These are phyloP conservation scores for Auricularia sp. DNA, from an alignment of 768 basidiomycete species.

Conservation along the genomic window DNA sequence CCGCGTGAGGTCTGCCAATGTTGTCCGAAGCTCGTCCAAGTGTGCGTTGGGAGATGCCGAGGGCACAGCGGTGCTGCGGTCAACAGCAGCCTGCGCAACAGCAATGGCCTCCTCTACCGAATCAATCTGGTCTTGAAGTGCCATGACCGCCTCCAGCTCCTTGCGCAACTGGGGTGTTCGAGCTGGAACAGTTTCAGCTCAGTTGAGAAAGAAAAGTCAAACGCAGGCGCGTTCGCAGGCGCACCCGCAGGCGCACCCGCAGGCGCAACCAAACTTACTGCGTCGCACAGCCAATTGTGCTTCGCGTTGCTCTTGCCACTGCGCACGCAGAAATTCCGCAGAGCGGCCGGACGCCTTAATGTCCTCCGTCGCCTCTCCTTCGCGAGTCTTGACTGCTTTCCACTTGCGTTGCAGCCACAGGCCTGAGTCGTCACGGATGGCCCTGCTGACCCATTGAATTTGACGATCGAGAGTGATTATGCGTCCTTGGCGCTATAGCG, in stretches of 20 bases:
- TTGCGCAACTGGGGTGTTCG: constrained; percentile 18
- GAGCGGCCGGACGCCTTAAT: constrained; percentile 14
- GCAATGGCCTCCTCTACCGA: constrained; percentile 15
- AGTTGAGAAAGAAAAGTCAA: not conserved
- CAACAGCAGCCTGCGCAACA: not conserved
- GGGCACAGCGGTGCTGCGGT: not conserved
- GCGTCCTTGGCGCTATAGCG: constrained; percentile 13
- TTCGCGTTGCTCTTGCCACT: constrained; percentile 26
- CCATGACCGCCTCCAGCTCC: constrained; percentile 22
- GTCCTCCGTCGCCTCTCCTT: constrained; percentile 4
- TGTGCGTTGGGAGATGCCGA: not conserved
- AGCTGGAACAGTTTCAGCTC: not conserved
- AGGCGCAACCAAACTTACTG: constrained; percentile 15
- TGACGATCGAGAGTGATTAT: constrained; percentile 28
- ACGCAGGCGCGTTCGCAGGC: no score
- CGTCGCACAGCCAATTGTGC: constrained; percentile 20
- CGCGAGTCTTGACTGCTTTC: constrained; percentile 10
- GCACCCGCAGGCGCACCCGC: no score
- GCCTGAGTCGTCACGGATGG: constrained; percentile 21
- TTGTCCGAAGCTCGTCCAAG: constrained; percentile 14
- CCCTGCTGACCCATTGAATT: constrained; percentile 15
- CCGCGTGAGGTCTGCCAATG: constrained; percentile 13
- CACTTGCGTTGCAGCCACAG: constrained; percentile 21
- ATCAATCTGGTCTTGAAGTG: constrained; percentile 21
- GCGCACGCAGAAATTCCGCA: constrained; percentile 12